Evolutionary conservation across 371 early-diverging fungal species (phyloP).

Genomic region (Saksenaea oblongispora): DNA sequence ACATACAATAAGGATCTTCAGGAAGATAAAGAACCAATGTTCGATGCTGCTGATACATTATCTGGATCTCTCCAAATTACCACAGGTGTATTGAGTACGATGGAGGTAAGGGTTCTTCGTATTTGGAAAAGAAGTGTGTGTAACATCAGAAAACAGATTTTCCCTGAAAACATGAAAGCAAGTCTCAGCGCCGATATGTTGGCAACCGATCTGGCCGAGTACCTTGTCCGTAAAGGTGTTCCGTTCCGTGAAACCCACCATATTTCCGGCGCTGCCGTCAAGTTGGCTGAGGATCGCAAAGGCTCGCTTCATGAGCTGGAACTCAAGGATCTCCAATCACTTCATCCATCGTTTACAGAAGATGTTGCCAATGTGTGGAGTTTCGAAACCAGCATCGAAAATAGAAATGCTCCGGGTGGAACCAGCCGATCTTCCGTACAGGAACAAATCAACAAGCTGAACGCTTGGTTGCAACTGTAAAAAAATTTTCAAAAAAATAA

Average conservation of each 20-base stretch:
- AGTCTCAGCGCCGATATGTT: constrained; percentile 91
- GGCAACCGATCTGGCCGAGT: constrained; percentile 97
- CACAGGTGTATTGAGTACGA: constrained; percentile 85
- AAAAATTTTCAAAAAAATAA: not conserved
- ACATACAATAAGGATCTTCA: constrained; percentile 99
- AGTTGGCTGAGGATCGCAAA: constrained; percentile 85
- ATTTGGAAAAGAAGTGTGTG: not conserved
- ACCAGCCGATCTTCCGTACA: constrained; percentile 80
- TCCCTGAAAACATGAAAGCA: constrained; percentile 73
- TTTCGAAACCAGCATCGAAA: constrained; percentile 86
- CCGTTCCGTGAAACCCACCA: constrained; percentile 99
- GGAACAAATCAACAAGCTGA: constrained; percentile 77
- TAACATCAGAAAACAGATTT: constrained; percentile 43
- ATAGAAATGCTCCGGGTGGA: constrained; percentile 86
- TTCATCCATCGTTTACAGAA: constrained; percentile 80
- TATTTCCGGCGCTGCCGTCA: constrained; percentile 94
- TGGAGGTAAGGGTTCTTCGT: constrained; percentile 54
- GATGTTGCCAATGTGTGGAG: constrained; percentile 85
- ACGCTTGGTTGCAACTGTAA: constrained; percentile 58
- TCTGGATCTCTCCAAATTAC: constrained; percentile 89
- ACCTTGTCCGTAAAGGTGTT: constrained; percentile 89
- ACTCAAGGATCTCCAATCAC: constrained; percentile 75
- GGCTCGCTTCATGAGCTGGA: constrained; percentile 69
- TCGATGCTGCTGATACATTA: constrained; percentile 90
- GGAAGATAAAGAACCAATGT: constrained; percentile 98